Percentiles rank a stretch among this genome's conserved stretches.
Conservation (phyloP, 2,329 filamentous ascomycete genomes). For the Colletotrichum graminicola region DNA sequence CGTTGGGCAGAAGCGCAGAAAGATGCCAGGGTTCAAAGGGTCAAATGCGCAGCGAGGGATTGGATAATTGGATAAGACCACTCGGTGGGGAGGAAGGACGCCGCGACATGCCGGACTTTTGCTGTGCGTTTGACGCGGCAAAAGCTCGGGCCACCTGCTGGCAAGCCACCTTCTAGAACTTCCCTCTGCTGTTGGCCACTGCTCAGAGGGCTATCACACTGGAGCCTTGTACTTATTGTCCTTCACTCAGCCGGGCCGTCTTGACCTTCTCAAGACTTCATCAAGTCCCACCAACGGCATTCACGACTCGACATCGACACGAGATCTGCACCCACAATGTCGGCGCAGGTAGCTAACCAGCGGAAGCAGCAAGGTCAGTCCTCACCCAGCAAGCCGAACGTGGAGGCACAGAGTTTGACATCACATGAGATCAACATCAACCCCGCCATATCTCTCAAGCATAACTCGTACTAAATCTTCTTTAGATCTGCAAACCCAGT, state of each 20-base stretch:
- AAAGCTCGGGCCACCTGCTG: slow-evolving; percentile 41
- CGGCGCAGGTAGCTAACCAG: slow-evolving; percentile 66
- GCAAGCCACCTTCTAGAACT: slow-evolving; percentile 30
- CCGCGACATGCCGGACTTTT: slow-evolving; percentile 25
- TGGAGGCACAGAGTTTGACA: not conserved
- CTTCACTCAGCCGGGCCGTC: slow-evolving; percentile 9
- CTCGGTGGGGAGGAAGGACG: not conserved
- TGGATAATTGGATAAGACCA: slow-evolving; percentile 32
- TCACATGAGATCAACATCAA: slow-evolving; percentile 1
- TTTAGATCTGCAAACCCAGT: slow-evolving; percentile 83
- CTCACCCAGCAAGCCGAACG: not conserved
- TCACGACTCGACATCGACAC: not conserved
- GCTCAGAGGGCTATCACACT: slow-evolving; percentile 3
- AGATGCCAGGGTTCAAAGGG: slow-evolving; percentile 22
- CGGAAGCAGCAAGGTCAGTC: slow-evolving; percentile 77
- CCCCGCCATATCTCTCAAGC: slow-evolving; percentile 11
- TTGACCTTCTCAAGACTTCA: slow-evolving; percentile 11
- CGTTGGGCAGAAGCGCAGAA: slow-evolving; percentile 19
- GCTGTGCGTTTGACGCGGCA: slow-evolving; percentile 21
- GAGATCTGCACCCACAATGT: slow-evolving; percentile 52
- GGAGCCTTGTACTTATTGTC: not conserved
- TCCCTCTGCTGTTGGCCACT: slow-evolving; percentile 28
- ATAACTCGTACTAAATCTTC: slow-evolving; percentile 33
- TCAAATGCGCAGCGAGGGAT: slow-evolving; percentile 30
- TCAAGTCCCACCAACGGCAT: slow-evolving; percentile 4